These are phyloP conservation scores for Cymbopogon flexuosus DNA, from an alignment of 202 grass and related monocot genomes.

Conservation along the genomic window DNA sequence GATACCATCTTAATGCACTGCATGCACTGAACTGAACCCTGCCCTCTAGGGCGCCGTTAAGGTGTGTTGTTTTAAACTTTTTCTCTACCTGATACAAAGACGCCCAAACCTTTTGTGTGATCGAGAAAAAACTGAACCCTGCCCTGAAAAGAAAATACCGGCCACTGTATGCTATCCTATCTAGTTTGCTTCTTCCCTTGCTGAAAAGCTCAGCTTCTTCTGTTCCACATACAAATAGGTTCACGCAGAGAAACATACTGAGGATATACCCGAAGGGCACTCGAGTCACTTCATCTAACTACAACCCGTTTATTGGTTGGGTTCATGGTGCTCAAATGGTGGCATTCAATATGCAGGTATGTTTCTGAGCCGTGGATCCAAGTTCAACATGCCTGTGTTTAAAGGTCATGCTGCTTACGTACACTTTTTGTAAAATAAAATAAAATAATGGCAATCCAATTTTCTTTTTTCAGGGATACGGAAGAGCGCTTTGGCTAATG, in stretches of 20 bases:
- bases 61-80: no score
- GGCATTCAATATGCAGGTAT: slow-evolving; percentile 98
- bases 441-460: not conserved
- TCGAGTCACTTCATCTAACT: slow-evolving; percentile 88
- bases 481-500: slow-evolving; percentile 95
- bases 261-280: slow-evolving; percentile 96
- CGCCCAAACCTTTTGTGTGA: no score
- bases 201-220: not conserved
- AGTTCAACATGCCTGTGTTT: not conserved
- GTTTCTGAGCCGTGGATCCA: slow-evolving; percentile 10
- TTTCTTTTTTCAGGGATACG: slow-evolving; percentile 63
- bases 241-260: slow-evolving; percentile 85
- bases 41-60: no score
- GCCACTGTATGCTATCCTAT: not conserved
- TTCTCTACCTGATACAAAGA: no score
- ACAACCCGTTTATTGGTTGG: slow-evolving; percentile 95
- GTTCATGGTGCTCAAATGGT: slow-evolving; percentile 97
- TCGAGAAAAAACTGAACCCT: no score
- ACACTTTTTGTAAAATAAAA: no score
- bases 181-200: not conserved
- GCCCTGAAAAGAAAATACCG: not conserved
- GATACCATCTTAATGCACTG: not conserved
- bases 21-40: no score
- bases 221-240: slow-evolving; percentile 53
- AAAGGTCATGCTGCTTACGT: not conserved